Evolutionary conservation across 768 basidiomycete genomes (phyloP).

Genomic region (Trametes cubensis): DNA sequence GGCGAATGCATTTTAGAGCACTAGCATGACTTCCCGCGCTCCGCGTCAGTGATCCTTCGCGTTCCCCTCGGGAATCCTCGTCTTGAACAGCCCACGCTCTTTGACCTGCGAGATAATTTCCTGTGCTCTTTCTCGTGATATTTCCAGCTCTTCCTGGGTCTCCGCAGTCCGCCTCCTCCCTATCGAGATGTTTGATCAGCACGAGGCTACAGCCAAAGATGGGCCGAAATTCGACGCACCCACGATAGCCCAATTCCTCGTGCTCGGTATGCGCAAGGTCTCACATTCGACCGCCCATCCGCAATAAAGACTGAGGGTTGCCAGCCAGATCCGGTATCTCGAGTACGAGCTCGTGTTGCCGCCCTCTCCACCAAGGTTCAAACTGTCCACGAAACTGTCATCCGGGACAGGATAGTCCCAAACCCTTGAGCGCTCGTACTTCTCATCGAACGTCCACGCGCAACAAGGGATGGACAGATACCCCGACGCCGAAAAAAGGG

Average conservation of each 20-base stretch:
- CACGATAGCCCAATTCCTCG: conserved; percentile 89
- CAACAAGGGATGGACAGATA: conserved; percentile 91
- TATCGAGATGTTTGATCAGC: not conserved
- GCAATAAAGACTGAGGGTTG: conserved; percentile 65
- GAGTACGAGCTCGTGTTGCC: conserved; percentile 71
- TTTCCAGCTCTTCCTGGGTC: conserved; percentile 32
- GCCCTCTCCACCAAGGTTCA: conserved; percentile 66
- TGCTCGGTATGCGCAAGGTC: conserved; percentile 86
- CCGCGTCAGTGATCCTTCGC: conserved; percentile 40
- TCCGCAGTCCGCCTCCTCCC: conserved; percentile 38
- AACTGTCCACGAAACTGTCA: conserved; percentile 39
- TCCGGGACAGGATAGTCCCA: conserved; percentile 26
- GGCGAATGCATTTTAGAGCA: no score
- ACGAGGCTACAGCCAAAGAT: no score
- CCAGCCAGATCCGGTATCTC: conserved; percentile 86
- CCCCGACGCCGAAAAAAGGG: conserved; percentile 59
- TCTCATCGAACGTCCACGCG: conserved; percentile 75
- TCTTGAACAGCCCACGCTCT: conserved; percentile 70
- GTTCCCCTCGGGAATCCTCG: conserved; percentile 74
- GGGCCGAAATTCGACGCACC: conserved; percentile 49
- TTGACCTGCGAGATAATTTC: conserved; percentile 58
- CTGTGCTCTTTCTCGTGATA: conserved; percentile 48
- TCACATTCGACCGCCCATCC: conserved; percentile 92
- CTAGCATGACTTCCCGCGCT: no score
- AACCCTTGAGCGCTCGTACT: conserved; percentile 56